phyloP scores from a whole-genome alignment of 305 asterid species.

The Fraxinus latifolia region DNA sequence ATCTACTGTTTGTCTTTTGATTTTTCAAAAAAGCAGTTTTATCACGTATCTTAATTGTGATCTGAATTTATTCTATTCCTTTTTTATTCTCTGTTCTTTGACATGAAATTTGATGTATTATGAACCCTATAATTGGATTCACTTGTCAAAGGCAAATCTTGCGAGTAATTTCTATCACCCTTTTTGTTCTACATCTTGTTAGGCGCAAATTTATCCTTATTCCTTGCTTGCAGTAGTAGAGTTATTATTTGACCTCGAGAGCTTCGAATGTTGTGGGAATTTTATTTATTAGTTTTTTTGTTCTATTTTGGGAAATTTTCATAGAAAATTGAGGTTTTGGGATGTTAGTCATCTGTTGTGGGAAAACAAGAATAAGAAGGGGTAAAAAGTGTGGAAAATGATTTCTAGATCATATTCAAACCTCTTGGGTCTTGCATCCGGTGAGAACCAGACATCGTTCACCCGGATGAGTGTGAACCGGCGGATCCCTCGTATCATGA shows the following conservation, averaged over 20 bases:
- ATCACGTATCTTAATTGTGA: slow-evolving; percentile 20
- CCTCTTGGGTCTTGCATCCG: slow-evolving; percentile 53
- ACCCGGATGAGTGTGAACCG: slow-evolving; percentile 29
- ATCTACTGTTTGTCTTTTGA: slow-evolving; percentile 8
- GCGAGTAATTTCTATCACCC: slow-evolving; percentile 22
- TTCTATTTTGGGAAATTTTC: slow-evolving; percentile 20
- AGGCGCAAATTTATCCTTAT: background rate
- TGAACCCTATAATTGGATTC: slow-evolving; percentile 15
- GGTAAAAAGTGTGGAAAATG: slow-evolving; percentile 22
- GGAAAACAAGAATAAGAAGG: background rate
- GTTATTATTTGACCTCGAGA: slow-evolving; percentile 7
- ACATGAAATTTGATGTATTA: slow-evolving; percentile 12
- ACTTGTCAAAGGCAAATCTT: slow-evolving; percentile 19
- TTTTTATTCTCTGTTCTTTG: background rate
- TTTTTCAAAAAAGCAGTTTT: slow-evolving; percentile 3
- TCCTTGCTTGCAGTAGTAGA: background rate
- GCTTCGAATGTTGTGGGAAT: slow-evolving; percentile 2
- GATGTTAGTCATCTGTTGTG: slow-evolving; percentile 20
- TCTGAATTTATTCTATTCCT: slow-evolving; percentile 32
- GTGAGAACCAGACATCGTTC: slow-evolving; percentile 47
- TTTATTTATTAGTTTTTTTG: background rate
- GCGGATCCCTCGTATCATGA: slow-evolving; percentile 51
- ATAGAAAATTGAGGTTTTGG: slow-evolving; percentile 18
- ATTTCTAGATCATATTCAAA: slow-evolving; percentile 57
- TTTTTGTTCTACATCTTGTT: slow-evolving; percentile 13